Conservation (phyloP, 1,284 basidiomycete species). For the Leccinum huronense region DNA sequence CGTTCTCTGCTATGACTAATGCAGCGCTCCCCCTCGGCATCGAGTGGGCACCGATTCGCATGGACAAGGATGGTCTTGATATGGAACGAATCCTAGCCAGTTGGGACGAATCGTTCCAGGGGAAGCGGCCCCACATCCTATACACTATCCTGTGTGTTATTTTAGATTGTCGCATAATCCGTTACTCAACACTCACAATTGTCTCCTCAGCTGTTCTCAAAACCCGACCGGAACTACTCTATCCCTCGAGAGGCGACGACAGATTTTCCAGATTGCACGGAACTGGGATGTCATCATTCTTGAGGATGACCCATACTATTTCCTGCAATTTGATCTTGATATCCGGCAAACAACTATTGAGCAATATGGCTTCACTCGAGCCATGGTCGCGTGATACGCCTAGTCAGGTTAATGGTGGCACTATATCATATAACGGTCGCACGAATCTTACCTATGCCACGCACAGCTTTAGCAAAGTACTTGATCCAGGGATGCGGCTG, state of each 20-base stretch:
- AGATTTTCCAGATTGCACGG: slow-evolving; percentile 54
- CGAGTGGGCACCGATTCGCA: slow-evolving; percentile 46
- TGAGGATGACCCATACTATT: slow-evolving; percentile 62
- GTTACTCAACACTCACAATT: slow-evolving; percentile 19
- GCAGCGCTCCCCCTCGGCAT: slow-evolving; percentile 43
- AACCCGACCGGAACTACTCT: slow-evolving; percentile 58
- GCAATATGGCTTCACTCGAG: slow-evolving; percentile 32
- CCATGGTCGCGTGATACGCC: slow-evolving; percentile 52
- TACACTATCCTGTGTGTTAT: slow-evolving; percentile 34
- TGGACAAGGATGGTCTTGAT: slow-evolving; percentile 55
- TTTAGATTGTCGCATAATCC: not conserved
- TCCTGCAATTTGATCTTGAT: slow-evolving; percentile 42
- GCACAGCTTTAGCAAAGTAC: slow-evolving; percentile 39
- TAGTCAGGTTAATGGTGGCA: slow-evolving; percentile 39
- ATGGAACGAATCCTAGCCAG: slow-evolving; percentile 46
- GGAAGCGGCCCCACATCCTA: slow-evolving; percentile 35
- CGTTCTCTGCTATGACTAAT: slow-evolving; percentile 45
- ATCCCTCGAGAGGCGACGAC: slow-evolving; percentile 48
- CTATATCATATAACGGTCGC: slow-evolving; percentile 35
- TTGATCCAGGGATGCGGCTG: slow-evolving; percentile 56
- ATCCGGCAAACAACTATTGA: slow-evolving; percentile 26
- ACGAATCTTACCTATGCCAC: not conserved
- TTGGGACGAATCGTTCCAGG: slow-evolving; percentile 46
- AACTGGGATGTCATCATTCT: slow-evolving; percentile 53
- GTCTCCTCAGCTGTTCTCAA: slow-evolving; percentile 37